Percentiles rank a stretch among this genome's conserved stretches.
Conservation (phyloP, 2,329 filamentous ascomycete species). For the Chaetomium globosum region DNA sequence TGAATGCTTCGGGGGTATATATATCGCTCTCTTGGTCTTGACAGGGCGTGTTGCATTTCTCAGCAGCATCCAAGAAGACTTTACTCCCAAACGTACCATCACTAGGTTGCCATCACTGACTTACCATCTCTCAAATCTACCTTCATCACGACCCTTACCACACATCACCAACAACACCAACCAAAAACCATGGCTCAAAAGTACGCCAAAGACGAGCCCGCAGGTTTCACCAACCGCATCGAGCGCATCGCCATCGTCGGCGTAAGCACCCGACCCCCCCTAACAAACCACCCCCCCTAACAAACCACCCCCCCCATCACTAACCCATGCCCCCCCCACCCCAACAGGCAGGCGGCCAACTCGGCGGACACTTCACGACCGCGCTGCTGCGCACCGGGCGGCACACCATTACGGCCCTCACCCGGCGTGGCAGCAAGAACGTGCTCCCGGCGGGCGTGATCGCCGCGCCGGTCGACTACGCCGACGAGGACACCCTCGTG, state of each 20-base stretch:
- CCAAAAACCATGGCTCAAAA: not conserved
- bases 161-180: not conserved
- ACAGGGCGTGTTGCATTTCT: not conserved
- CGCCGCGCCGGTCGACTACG: constrained; percentile 26
- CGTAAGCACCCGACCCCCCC: not conserved
- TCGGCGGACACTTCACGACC: constrained; percentile 2
- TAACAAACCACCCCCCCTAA: not conserved
- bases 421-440: constrained; percentile 22
- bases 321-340: no score
- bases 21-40: not conserved
- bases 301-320: not conserved
- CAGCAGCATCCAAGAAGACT: not conserved
- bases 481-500: constrained; percentile 19
- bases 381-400: constrained; percentile 13
- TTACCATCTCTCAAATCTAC: not conserved
- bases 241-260: constrained; percentile 13
- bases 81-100: not conserved
- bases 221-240: constrained; percentile 12
- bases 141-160: not conserved
- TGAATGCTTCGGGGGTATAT: not conserved
- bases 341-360: constrained; percentile 10
- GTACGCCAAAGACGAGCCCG: constrained; percentile 14
- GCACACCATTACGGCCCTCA: constrained; percentile 30
- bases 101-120: not conserved
- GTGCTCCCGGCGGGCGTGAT: constrained; percentile 23